Conservation (phyloP, 2,329 filamentous ascomycete genomes). For the Zasmidium cellare region DNA sequence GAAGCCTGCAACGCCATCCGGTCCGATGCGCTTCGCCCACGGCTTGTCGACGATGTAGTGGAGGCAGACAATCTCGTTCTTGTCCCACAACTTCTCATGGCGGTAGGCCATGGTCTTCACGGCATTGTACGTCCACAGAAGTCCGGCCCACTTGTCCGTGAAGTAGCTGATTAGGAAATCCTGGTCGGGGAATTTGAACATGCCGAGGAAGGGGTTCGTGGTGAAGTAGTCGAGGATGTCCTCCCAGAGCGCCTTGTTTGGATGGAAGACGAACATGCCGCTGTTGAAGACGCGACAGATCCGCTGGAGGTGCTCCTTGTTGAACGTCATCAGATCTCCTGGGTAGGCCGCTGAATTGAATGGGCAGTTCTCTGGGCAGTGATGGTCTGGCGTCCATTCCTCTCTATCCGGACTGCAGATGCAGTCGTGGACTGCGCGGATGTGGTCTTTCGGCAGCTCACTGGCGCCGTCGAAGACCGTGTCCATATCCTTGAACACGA, state of each 20-base stretch:
- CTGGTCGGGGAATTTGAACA: constrained; percentile 54
- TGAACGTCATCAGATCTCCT: constrained; percentile 35
- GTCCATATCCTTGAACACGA: constrained; percentile 45
- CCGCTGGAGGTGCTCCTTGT: constrained; percentile 27
- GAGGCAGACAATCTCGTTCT: constrained; percentile 46
- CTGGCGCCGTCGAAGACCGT: constrained; percentile 41
- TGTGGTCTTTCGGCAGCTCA: constrained; percentile 40
- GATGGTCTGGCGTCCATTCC: constrained; percentile 49
- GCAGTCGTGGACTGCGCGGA: constrained; percentile 52
- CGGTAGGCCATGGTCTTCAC: constrained; percentile 56
- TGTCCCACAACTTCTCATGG: constrained; percentile 51
- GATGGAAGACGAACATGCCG: constrained; percentile 54
- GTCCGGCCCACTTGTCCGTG: constrained; percentile 40
- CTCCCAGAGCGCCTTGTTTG: constrained; percentile 39
- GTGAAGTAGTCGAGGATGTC: constrained; percentile 45
- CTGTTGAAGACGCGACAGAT: constrained; percentile 53
- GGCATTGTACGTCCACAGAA: constrained; percentile 54
- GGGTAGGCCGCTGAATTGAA: constrained; percentile 43
- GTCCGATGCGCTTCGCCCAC: constrained; percentile 46
- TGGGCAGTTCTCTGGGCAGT: constrained; percentile 49
- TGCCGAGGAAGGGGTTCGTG: constrained; percentile 39
- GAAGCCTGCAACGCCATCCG: constrained; percentile 47
- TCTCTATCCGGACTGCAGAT: constrained; percentile 53
- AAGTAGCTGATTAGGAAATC: constrained; percentile 54
- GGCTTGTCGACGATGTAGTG: constrained; percentile 59